phyloP scores from a whole-genome alignment of 495 filamentous ascomycete species.

The Penicillium angulare region DNA sequence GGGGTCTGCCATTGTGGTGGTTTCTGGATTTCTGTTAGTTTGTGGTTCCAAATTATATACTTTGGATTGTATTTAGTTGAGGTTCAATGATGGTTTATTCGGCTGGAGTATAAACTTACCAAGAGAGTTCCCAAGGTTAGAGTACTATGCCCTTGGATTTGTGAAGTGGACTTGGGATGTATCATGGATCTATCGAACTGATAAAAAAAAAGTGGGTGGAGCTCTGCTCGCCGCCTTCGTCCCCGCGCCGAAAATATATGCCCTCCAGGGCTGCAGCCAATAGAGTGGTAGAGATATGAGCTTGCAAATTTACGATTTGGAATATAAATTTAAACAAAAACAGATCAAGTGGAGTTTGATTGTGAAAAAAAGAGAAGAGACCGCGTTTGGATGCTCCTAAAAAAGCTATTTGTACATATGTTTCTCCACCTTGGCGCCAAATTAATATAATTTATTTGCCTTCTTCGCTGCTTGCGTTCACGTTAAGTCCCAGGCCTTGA shows the following conservation, averaged over 20 bases:
- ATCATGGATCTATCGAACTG: neutral
- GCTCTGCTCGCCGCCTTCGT: constrained; percentile 34
- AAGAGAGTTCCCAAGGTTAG: too few relatives aligned
- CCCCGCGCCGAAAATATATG: constrained; percentile 28
- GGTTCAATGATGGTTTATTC: neutral
- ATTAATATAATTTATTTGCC: constrained; percentile 36
- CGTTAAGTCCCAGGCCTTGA: constrained; percentile 87
- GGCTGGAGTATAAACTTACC: neutral
- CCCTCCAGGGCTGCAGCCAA: too few relatives aligned
- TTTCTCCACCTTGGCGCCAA: constrained; percentile 26
- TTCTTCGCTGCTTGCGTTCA: constrained; percentile 53
- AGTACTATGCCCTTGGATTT: neutral
- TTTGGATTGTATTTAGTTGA: too few relatives aligned
- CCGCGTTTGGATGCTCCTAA: constrained; percentile 33
- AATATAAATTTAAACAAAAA: neutral
- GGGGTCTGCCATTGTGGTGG: constrained; percentile 26
- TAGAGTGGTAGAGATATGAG: neutral
- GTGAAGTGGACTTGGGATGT: neutral
- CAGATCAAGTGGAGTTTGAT: neutral
- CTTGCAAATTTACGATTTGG: neutral
- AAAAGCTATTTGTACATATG: constrained; percentile 47
- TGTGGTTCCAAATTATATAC: too few relatives aligned
- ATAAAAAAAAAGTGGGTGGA: constrained; percentile 19
- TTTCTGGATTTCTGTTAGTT: neutral
- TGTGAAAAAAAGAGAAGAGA: constrained; percentile 41